Conservation (phyloP, 306 rosid genomes). For the Glycine tomentella region DNA sequence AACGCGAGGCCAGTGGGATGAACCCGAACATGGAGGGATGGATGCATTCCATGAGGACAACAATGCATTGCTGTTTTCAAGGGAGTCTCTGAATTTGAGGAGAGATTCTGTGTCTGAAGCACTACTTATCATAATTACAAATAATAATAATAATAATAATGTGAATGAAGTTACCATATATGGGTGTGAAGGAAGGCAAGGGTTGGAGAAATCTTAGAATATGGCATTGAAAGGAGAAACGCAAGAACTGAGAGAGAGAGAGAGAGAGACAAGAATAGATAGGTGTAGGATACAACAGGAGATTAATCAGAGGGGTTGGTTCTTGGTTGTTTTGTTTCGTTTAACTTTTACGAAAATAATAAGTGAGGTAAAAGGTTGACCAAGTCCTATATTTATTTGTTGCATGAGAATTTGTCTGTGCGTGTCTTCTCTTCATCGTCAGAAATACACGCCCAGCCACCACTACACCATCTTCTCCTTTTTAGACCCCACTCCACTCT, state of each 20-base stretch:
- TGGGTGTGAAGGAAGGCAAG: background rate
- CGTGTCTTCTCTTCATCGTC: background rate
- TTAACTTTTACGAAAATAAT: background rate
- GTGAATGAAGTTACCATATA: too few relatives aligned
- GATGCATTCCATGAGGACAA: slow-evolving; percentile 58
- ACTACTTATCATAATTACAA: background rate
- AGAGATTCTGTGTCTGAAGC: slow-evolving; percentile 53
- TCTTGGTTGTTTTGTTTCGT: background rate
- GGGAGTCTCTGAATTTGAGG: slow-evolving; percentile 65
- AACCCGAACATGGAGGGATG: slow-evolving; percentile 53
- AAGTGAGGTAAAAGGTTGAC: slow-evolving; percentile 41
- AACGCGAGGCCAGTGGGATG: slow-evolving; percentile 65
- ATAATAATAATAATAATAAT: too few relatives aligned
- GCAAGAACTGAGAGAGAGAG: background rate
- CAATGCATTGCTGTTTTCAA: slow-evolving; percentile 41
- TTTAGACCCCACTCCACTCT: background rate
- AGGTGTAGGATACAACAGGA: background rate
- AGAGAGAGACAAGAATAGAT: slow-evolving; percentile 53
- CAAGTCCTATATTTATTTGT: slow-evolving; percentile 44
- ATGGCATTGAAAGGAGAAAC: slow-evolving; percentile 33
- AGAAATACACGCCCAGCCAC: slow-evolving; percentile 55
- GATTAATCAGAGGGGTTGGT: background rate
- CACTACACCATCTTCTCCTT: background rate
- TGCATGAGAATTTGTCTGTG: too few relatives aligned
- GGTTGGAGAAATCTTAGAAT: slow-evolving; percentile 43